Conservation (phyloP, 805 yeast genomes). For the Saturnispora besseyi region DNA sequence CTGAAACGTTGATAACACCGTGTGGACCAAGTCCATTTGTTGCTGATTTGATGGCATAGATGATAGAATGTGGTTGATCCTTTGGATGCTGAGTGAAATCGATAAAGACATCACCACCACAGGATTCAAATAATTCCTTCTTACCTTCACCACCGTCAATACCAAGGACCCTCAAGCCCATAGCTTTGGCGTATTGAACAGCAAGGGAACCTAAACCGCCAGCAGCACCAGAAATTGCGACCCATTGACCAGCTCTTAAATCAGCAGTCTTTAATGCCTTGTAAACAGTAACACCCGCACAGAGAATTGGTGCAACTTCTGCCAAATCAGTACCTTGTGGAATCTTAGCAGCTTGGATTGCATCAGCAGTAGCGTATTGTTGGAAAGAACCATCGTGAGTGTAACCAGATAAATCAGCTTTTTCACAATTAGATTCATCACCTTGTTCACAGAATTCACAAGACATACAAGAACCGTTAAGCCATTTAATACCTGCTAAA, state of each 20-base stretch:
- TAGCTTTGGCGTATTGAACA: constrained; percentile 40
- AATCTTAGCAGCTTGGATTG: constrained; percentile 41
- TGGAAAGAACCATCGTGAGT: constrained; percentile 60
- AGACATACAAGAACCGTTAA: constrained; percentile 55
- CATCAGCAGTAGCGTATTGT: constrained; percentile 46
- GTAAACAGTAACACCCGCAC: constrained; percentile 49
- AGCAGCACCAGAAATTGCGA: constrained; percentile 43
- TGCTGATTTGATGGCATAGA: constrained; percentile 30
- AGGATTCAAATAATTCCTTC: constrained; percentile 30
- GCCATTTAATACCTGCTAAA: constrained; percentile 61
- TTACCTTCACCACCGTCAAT: constrained; percentile 43
- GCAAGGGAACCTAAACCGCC: constrained; percentile 47
- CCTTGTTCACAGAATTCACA: constrained; percentile 57
- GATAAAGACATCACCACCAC: constrained; percentile 41
- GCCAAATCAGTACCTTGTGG: constrained; percentile 41
- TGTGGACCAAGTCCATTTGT: constrained; percentile 43
- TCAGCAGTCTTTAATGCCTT: constrained; percentile 44
- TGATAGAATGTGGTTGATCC: constrained; percentile 30
- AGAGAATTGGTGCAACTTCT: constrained; percentile 38
- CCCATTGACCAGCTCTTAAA: constrained; percentile 41
- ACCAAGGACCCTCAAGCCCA: constrained; percentile 41
- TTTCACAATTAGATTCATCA: constrained; percentile 56
- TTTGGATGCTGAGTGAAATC: constrained; percentile 32
- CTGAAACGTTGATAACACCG: constrained; percentile 45
- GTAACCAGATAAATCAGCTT: constrained; percentile 66